Evolutionary conservation across 2,329 filamentous ascomycete species (phyloP), one percentile per base, ranked within the genome.

Genomic region (Nemania abortiva): DNA sequence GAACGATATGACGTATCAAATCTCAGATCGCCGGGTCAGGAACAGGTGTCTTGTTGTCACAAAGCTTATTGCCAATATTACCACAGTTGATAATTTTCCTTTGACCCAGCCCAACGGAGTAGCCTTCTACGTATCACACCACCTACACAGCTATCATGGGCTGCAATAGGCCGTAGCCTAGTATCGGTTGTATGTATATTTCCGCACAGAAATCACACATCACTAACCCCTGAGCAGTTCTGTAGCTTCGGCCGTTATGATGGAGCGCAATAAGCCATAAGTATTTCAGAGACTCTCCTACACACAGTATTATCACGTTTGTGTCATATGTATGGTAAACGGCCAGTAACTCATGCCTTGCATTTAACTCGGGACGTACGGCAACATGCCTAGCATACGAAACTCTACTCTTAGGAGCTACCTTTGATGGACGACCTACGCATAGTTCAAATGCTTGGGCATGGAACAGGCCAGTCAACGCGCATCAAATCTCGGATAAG

Each of bases 311-410:
- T 47, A 60, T 22, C 49, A 59, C 13, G n/a, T 7, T 11, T 47
- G 20, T 49, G 20, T 67, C 59, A 63, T 53, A 7, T 18, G 27
- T 24, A 42, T 59, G 7, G 20, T 20, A 9, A 20, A 49, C 60
- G 3, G 6, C 24, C 31, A 24, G 37, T 31, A 31, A 39, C 50
- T 52, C 27, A 45, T 20, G 6, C 52, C 13, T 29, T 22, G 1
- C 15, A 11, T 58, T 53, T 58, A 37, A 53, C 57, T 61, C 27
- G 24, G 10, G 37, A 47, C 49, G 6, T 58, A 45, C 63, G 59
- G 57, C 24, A 50, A 18, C n/a, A 24, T 29, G 2, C 1, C 42
- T 47, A 5, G 42, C 27, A 56, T 57, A 47, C 37, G 45, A 39
- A 63, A 62, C 56, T 42, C 31, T 56, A 11, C n/a, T 18, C 34